These are phyloP conservation scores for Microsporum audouinii DNA, from an alignment of 2,329 filamentous ascomycete species.

Conservation along the genomic window DNA sequence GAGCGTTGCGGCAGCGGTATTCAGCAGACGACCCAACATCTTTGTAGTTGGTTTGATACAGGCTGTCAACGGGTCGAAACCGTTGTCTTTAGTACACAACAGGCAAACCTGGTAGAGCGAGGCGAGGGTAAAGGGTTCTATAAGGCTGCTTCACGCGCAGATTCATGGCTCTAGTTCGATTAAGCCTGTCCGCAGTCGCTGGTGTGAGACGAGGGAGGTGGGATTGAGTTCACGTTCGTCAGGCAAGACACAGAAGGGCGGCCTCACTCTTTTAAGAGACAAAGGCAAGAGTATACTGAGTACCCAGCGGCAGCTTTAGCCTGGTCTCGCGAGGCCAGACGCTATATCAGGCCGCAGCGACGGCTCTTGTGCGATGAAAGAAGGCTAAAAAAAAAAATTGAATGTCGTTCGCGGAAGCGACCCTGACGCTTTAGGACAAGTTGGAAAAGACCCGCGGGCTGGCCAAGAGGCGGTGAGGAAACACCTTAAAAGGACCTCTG, in stretches of 20 bases:
- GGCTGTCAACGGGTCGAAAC: neutral
- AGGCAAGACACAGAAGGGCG: neutral
- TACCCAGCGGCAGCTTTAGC: neutral
- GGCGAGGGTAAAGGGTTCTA: neutral
- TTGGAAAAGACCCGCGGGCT: neutral
- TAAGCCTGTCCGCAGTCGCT: neutral
- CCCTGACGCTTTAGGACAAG: neutral
- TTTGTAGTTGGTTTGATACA: neutral
- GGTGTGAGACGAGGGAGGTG: neutral
- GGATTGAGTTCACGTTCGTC: neutral
- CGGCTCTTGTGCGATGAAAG: neutral
- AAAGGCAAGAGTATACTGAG: neutral
- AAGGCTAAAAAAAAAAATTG: neutral
- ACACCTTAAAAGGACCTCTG: neutral
- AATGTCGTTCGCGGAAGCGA: neutral
- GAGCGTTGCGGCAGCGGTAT: constrained; percentile 34
- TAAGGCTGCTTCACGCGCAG: neutral
- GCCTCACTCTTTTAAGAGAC: neutral
- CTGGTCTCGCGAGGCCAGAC: neutral
- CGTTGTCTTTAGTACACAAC: neutral
- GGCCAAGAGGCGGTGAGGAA: constrained; percentile 15
- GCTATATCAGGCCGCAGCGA: neutral
- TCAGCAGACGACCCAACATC: constrained; percentile 36
- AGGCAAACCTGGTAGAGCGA: neutral
- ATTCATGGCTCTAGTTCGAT: neutral